phyloP scores from a whole-genome alignment of 2,329 filamentous ascomycete species.

The Monosporascus sp. region DNA sequence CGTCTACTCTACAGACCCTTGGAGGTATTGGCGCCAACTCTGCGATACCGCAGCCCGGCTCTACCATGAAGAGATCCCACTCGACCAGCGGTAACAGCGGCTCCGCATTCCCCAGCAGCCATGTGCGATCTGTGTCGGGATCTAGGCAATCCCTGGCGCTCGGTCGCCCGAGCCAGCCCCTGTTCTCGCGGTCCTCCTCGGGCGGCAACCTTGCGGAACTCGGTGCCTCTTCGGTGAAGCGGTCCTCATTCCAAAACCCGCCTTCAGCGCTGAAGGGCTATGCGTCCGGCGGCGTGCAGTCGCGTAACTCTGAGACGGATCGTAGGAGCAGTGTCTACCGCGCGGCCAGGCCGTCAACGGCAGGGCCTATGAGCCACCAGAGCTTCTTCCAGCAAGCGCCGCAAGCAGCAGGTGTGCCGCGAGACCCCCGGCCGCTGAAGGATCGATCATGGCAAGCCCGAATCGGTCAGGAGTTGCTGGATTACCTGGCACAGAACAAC shows the following conservation, averaged over 20 bases:
- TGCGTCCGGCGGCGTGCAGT: slow-evolving; percentile 47
- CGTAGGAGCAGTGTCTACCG: slow-evolving; percentile 80
- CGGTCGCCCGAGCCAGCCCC: slow-evolving; percentile 75
- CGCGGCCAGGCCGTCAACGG: slow-evolving; percentile 56
- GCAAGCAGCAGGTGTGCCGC: slow-evolving; percentile 72
- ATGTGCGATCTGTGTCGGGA: slow-evolving; percentile 77
- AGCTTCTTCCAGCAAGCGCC: slow-evolving; percentile 93
- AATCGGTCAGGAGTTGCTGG: slow-evolving; percentile 83
- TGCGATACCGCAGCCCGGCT: slow-evolving; percentile 82
- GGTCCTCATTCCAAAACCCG: slow-evolving; percentile 69
- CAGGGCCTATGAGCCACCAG: slow-evolving; percentile 68
- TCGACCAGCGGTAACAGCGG: slow-evolving; percentile 65
- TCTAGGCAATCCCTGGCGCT: slow-evolving; percentile 82
- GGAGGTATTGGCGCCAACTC: slow-evolving; percentile 79
- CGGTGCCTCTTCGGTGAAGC: slow-evolving; percentile 78
- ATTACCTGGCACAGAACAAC: slow-evolving; percentile 88
- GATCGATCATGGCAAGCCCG: slow-evolving; percentile 74
- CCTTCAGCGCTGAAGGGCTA: slow-evolving; percentile 65
- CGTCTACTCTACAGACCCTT: slow-evolving; percentile 59
- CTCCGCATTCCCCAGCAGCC: slow-evolving; percentile 61
- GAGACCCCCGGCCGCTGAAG: slow-evolving; percentile 80
- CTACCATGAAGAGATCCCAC: slow-evolving; percentile 88
- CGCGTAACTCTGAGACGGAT: slow-evolving; percentile 48
- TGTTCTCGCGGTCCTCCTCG: slow-evolving; percentile 80
- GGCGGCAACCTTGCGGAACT: slow-evolving; percentile 74